A percentile compares a stretch with the other conserved stretches of the same genome.
Conservation (phyloP, 768 basidiomycete genomes). For the Trametes maxima region DNA sequence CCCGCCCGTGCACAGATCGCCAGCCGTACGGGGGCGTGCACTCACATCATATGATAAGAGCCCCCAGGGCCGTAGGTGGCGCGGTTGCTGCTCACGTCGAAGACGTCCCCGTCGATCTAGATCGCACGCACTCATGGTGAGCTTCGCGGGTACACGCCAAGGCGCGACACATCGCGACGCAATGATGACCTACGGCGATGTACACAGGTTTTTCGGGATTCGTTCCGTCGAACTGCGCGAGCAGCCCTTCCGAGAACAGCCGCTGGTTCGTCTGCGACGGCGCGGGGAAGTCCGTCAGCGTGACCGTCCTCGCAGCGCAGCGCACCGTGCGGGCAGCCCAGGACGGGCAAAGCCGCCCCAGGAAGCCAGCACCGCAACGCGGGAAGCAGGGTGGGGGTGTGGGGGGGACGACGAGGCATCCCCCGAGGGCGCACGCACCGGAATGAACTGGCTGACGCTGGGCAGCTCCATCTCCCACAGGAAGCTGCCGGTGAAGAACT, state of each 20-base stretch:
- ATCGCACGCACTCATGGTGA: constrained; percentile 20
- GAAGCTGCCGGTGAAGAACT: constrained; percentile 86
- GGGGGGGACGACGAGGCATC: neutral
- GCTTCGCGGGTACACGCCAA: constrained; percentile 20
- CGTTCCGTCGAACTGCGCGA: constrained; percentile 74
- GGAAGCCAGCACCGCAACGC: neutral
- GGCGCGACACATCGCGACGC: constrained; percentile 15
- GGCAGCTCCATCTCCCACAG: constrained; percentile 67
- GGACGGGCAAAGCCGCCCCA: neutral
- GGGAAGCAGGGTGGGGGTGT: neutral
- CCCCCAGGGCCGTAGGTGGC: constrained; percentile 88
- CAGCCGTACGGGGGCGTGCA: constrained; percentile 16
- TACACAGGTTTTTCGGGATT: constrained; percentile 70
- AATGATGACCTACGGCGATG: constrained; percentile 64
- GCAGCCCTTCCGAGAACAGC: constrained; percentile 71
- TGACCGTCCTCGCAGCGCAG: neutral
- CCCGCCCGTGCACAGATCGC: constrained; percentile 18
- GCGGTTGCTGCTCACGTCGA: constrained; percentile 80
- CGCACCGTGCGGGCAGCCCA: neutral
- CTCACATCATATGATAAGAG: constrained; percentile 73
- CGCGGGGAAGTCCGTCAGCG: constrained; percentile 17
- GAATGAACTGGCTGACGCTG: constrained; percentile 27
- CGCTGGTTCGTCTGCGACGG: constrained; percentile 54
- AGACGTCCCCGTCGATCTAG: constrained; percentile 91
- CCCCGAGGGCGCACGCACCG: constrained; percentile 19